A percentile compares a stretch with the other conserved stretches of the same genome.
Conservation (phyloP, 192 early-diverging fungal species). For the Dispira simplex region DNA sequence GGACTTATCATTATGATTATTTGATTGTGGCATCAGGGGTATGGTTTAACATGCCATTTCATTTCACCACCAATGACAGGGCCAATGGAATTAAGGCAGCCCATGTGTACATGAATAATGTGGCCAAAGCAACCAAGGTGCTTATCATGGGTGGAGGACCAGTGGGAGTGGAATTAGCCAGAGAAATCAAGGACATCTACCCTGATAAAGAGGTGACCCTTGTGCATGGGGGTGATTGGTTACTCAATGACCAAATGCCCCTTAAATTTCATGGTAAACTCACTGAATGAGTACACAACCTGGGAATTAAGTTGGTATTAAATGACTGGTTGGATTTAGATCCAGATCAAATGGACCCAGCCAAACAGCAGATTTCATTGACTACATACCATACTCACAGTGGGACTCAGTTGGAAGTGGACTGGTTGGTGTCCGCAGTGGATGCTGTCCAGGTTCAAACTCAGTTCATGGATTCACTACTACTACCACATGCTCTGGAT, state of each 20-base stretch:
- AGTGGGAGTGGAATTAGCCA: conserved; percentile 41
- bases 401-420: conserved; percentile 11
- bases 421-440: neutral
- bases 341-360: neutral
- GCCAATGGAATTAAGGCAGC: conserved; percentile 23
- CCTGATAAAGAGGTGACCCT: conserved; percentile 6
- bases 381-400: conserved; percentile 17
- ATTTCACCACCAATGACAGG: conserved; percentile 19
- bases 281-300: conserved; percentile 14
- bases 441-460: conserved; percentile 10
- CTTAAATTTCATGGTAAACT: conserved; percentile 16
- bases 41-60: conserved; percentile 25
- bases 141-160: conserved; percentile 45
- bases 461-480: neutral
- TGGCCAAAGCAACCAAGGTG: conserved; percentile 25
- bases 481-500: neutral
- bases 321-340: conserved; percentile 17
- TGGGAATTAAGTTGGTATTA: conserved; percentile 21
- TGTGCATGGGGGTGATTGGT: conserved; percentile 15
- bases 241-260: conserved; percentile 19
- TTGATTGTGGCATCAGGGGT: conserved; percentile 37
- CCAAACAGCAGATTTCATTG: conserved; percentile 7
- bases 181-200: conserved; percentile 26
- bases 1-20: conserved; percentile 28
- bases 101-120: conserved; percentile 15